Evolutionary conservation across 768 basidiomycete genomes (phyloP).

Genomic region (Termitomyces bulborhizus): DNA sequence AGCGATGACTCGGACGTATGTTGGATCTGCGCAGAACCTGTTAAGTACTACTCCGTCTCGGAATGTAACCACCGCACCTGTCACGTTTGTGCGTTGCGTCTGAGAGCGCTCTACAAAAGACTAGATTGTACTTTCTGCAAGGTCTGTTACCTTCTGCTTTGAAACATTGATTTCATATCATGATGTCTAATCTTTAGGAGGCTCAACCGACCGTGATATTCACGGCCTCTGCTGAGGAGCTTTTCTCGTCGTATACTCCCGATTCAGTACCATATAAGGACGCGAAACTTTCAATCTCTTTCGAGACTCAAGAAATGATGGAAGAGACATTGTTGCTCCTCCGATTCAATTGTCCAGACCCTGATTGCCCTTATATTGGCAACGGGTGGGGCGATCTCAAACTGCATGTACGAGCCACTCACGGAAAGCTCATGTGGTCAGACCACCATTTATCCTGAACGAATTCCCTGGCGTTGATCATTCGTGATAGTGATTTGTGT

Average conservation of each 20-base stretch:
- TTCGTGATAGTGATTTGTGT: constrained; percentile 71
- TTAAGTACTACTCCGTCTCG: constrained; percentile 85
- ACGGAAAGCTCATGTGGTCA: constrained; percentile 80
- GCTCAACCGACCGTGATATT: constrained; percentile 73
- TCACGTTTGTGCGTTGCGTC: constrained; percentile 85
- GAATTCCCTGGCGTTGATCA: neutral
- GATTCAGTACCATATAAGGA: constrained; percentile 61
- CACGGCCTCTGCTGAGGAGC: constrained; percentile 56
- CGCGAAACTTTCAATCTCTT: constrained; percentile 67
- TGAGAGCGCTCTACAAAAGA: constrained; percentile 92
- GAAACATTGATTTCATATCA: neutral
- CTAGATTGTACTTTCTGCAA: constrained; percentile 95
- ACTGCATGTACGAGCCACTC: constrained; percentile 70
- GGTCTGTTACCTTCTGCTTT: constrained; percentile 33
- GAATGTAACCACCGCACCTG: constrained; percentile 94
- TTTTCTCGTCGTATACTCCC: constrained; percentile 52
- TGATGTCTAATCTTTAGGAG: constrained; percentile 36
- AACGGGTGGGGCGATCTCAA: constrained; percentile 89
- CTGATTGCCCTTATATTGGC: constrained; percentile 76
- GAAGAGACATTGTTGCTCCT: constrained; percentile 88
- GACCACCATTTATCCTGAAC: constrained; percentile 13
- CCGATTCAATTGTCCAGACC: constrained; percentile 90
- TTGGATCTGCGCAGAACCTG: constrained; percentile 93
- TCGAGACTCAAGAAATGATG: constrained; percentile 93
- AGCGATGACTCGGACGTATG: constrained; percentile 46